These are phyloP conservation scores for Alternaria consortialis DNA, from an alignment of 2,329 filamentous ascomycete species.

Conservation along the genomic window DNA sequence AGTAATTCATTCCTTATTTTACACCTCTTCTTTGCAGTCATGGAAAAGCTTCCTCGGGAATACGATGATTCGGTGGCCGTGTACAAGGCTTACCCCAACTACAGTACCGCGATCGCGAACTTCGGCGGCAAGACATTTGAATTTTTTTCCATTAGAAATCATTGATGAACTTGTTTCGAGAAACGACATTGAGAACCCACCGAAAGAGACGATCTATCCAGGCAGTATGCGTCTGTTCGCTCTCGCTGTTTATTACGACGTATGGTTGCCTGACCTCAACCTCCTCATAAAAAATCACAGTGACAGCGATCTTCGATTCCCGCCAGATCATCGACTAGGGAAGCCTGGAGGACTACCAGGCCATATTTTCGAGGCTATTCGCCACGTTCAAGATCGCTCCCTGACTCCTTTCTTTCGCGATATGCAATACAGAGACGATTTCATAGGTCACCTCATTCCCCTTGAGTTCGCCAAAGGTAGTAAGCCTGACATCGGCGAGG, in stretches of 20 bases:
- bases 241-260: neutral
- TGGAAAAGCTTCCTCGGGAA: neutral
- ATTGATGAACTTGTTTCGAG: neutral
- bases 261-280: neutral
- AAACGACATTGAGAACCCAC: neutral
- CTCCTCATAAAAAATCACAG: neutral
- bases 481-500: neutral
- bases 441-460: neutral
- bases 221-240: neutral
- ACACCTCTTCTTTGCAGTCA: neutral
- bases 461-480: neutral
- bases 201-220: neutral
- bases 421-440: neutral
- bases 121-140: neutral
- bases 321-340: neutral
- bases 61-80: neutral
- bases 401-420: neutral
- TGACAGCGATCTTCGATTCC: neutral
- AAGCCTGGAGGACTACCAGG: neutral
- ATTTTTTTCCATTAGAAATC: neutral
- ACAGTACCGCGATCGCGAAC: neutral
- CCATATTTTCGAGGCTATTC: neutral
- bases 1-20: too few relatives aligned
- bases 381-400: neutral
- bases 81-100: neutral